Evolutionary conservation across 768 basidiomycete genomes (phyloP), one percentile per base, ranked within the genome.

Genomic region (Pleurotus pulmonarius): DNA sequence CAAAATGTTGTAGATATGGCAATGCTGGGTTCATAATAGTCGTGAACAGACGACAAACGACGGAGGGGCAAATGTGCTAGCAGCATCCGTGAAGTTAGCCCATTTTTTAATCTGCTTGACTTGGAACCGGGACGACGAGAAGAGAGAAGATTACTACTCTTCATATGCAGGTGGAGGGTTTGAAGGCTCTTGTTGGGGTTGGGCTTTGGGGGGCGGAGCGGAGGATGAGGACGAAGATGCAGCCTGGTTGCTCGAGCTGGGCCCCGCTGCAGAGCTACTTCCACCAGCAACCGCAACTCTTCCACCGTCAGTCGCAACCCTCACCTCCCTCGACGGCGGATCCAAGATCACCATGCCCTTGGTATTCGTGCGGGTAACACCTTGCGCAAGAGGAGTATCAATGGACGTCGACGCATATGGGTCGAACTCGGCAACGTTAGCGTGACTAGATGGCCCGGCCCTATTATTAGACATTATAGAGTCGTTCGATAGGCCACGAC

Each of bases 281-380:
- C 51, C 20, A 53, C 51, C 51, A 13, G 8, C 22, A n/a, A 20
- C 51, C 51, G 24, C 12, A n/a, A 53, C 18, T 41, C 51, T 43
- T 41, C 51, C 51, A 22, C 51, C 51, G 40, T 53, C 51, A 18
- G 34, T 34, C 9, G 51, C 51, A 53, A 53, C 51, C 51, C 51
- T 53, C 20, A 53, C 51, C 13, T 53, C 51, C 39, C 51, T 53
- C 39, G 34, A 38, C 16, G 51, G 51, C 20, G 51, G 51, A 53
- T 53, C 51, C 51, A 53, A 41, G 8, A 41, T 53, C 20, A 53
- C 51, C 18, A 53, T 53, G 4, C 51, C 51, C 24, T 53, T 53
- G 15, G 51, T 53, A 41, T 53, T 53, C 38, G 51, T 53, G 20
- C 51, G 40, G 9, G 39, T 53, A 8, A 53, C 51, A 22, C 51